Evolutionary conservation across 192 early-diverging fungal species (phyloP), one percentile per base, ranked within the genome.

Genomic region (Mortierella antarctica): DNA sequence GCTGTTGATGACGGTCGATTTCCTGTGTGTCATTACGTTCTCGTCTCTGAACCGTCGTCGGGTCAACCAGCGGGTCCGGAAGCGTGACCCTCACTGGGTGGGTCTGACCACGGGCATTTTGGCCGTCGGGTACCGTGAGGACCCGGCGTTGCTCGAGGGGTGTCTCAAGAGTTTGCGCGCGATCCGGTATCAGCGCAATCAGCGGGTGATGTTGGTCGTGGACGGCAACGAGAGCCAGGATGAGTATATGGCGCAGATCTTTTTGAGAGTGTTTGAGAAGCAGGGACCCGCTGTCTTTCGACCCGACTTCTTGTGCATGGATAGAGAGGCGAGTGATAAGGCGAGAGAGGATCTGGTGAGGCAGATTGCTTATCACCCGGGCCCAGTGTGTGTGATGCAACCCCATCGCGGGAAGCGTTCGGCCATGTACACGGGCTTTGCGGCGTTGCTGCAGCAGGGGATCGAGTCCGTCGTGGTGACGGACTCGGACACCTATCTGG

Each of bases 401-500:
- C 87, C 87, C 0, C 87, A 88, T 65, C 74, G 74, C 14, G 87
- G 87, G 54, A 88, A 88, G 52, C 77, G 87, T 6, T 75, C 84
- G 48, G 87, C 85, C 7, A 88, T 88, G 87, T 88, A 88, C 58
- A 88, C 87, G 0, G 87, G 83, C 0, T 88, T 88, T 74, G 67
- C 82, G 14, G 74, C 83, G 1, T 59, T 88, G 8, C 44, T 86
- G 47, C 67, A 83, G 47, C 65, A 75, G 21, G 85, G 73, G 1
- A 81, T 79, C 40, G 86, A 91, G 42, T 82, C 86, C 40, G 86
- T 91, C 2, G 81, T 91, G n/a, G 82, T 86, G 0, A 91, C 90
- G 0, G 90, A 91, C 57, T 91, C 89, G 3, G 90, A 91, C 61
- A 91, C 90, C 1, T 84, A 84, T 41, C 82, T 91, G 65, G 85